Conservation (phyloP, 805 yeast genomes). For the Starmerella apis region DNA sequence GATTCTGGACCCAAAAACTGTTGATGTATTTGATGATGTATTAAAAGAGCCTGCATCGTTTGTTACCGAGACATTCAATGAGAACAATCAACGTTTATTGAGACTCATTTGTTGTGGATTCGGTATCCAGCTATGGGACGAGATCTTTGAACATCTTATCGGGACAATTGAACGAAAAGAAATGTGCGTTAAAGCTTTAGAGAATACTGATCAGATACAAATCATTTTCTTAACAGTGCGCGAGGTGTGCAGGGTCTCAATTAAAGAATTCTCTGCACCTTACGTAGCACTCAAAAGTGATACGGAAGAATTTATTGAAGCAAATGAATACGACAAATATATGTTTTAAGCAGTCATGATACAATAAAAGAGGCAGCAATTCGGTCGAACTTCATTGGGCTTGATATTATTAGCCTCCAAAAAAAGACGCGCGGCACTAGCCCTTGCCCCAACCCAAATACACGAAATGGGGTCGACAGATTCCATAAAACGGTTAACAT, state of each 20-base stretch:
- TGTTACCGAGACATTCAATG: slow-evolving; percentile 18
- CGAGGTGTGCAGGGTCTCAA: slow-evolving; percentile 17
- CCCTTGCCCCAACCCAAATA: no score
- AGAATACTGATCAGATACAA: neutral
- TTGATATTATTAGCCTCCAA: neutral
- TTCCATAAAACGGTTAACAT: no score
- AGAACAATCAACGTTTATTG: slow-evolving; percentile 1
- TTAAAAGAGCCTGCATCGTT: slow-evolving; percentile 12
- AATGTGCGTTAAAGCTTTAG: neutral
- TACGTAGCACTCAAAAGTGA: neutral
- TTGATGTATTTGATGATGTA: slow-evolving; percentile 17
- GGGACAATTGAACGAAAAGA: slow-evolving; percentile 3
- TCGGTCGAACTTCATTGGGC: no score
- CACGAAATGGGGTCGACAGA: no score
- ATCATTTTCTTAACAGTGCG: slow-evolving; percentile 10
- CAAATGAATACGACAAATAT: neutral
- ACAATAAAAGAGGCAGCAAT: no score
- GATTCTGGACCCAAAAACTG: slow-evolving; percentile 12
- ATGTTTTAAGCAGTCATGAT: neutral
- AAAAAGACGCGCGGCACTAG: no score
- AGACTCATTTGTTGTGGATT: slow-evolving; percentile 13
- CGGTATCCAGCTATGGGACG: slow-evolving; percentile 16
- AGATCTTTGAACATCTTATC: slow-evolving; percentile 13
- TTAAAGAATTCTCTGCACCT: slow-evolving; percentile 17
- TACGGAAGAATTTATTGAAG: slow-evolving; percentile 13